phyloP scores from a whole-genome alignment of 169 alveolate genomes.

The Cryptosporidium ubiquitum region DNA sequence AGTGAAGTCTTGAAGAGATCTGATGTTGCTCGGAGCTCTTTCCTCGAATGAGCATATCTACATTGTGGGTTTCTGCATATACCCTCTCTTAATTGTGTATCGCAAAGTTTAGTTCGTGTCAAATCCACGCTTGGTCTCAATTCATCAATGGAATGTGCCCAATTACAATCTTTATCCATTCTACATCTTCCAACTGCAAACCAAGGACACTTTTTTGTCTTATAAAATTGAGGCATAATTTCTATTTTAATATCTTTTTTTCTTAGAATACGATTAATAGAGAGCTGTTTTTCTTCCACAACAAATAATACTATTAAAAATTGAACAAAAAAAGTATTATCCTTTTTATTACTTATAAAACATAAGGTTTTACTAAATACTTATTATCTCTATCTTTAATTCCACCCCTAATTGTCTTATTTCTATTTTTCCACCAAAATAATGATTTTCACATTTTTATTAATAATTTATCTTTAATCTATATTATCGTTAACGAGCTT shows the following conservation, averaged over 20 bases:
- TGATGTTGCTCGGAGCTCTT: constrained; percentile 76
- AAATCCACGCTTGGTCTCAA: constrained; percentile 73
- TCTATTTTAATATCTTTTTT: background rate
- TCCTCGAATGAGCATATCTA: constrained; percentile 78
- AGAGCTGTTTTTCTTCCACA: background rate
- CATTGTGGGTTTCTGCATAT: constrained; percentile 70
- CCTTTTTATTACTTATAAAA: background rate
- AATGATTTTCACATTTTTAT: background rate
- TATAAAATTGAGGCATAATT: constrained; percentile 67
- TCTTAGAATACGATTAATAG: background rate
- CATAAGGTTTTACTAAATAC: background rate
- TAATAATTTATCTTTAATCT: background rate
- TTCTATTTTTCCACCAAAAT: background rate
- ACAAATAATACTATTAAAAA: constrained; percentile 19
- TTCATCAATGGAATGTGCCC: constrained; percentile 73
- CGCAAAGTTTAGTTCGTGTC: constrained; percentile 65
- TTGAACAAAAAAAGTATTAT: constrained; percentile 14
- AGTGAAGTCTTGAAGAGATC: constrained; percentile 77
- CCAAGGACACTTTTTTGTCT: constrained; percentile 73
- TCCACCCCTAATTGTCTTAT: background rate
- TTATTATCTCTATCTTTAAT: background rate
- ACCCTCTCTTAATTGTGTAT: constrained; percentile 56
- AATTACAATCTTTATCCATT: constrained; percentile 72
- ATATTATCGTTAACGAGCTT: background rate
- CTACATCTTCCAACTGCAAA: constrained; percentile 74